Conservation (phyloP, 768 basidiomycete species). For the Chalciporus chontae region DNA sequence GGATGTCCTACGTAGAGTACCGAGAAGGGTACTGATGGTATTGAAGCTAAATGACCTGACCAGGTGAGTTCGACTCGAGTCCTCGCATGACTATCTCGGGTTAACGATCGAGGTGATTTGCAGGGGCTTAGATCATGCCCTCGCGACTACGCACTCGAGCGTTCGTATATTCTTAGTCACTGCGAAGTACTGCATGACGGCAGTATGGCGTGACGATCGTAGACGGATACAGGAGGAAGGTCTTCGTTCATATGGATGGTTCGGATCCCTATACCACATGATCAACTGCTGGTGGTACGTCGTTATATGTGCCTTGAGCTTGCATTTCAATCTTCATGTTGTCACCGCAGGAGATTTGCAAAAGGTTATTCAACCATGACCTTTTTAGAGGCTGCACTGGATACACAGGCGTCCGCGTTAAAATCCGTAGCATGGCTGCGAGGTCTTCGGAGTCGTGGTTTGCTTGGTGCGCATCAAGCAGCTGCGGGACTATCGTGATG, state of each 20-base stretch:
- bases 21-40: constrained; percentile 79
- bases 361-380: constrained; percentile 47
- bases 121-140: constrained; percentile 77
- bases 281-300: constrained; percentile 76
- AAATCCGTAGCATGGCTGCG: constrained; percentile 61
- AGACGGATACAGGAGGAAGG: constrained; percentile 49
- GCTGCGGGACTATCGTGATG: constrained; percentile 60
- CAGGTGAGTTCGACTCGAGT: constrained; percentile 39
- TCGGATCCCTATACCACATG: constrained; percentile 47
- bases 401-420: constrained; percentile 52
- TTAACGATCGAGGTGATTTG: not conserved
- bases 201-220: constrained; percentile 74
- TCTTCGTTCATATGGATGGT: constrained; percentile 40
- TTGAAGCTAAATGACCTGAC: constrained; percentile 85
- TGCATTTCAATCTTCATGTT: constrained; percentile 6
- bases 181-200: constrained; percentile 80
- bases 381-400: constrained; percentile 59
- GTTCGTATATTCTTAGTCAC: constrained; percentile 89
- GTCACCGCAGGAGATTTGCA: constrained; percentile 52
- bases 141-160: constrained; percentile 85
- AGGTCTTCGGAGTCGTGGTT: constrained; percentile 56
- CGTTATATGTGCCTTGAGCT: not conserved
- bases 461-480: constrained; percentile 65
- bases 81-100: not conserved
- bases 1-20: constrained; percentile 81